These are phyloP conservation scores for Pichia inconspicua DNA, from an alignment of 1,139 yeast genomes.

Conservation along the genomic window DNA sequence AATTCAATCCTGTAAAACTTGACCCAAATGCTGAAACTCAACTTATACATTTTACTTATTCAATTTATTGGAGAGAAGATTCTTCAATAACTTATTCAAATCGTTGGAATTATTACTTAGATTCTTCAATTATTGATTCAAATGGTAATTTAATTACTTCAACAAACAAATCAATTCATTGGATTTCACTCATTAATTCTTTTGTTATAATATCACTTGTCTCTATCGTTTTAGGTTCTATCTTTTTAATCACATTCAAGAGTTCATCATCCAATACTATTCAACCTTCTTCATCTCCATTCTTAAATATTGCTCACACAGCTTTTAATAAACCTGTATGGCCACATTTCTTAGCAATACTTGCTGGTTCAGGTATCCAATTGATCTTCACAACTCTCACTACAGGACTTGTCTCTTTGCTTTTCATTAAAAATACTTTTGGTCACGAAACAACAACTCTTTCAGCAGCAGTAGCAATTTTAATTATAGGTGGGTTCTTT, in stretches of 20 bases:
- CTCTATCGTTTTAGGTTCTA: constrained; percentile 56
- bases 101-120: constrained; percentile 63
- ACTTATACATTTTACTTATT: constrained; percentile 68
- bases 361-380: constrained; percentile 73
- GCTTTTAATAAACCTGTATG: constrained; percentile 46
- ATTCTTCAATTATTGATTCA: constrained; percentile 15
- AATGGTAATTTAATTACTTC: constrained; percentile 22
- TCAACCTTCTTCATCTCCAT: background rate
- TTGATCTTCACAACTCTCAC: constrained; percentile 57
- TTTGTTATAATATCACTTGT: constrained; percentile 51
- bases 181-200: constrained; percentile 65
- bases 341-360: constrained; percentile 42
- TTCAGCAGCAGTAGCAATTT: constrained; percentile 51
- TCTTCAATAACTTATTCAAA: constrained; percentile 54
- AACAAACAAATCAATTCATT: constrained; percentile 54
- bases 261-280: background rate
- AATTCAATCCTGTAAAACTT: constrained; percentile 48
- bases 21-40: constrained; percentile 31
- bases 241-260: constrained; percentile 41
- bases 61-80: constrained; percentile 89
- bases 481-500: constrained; percentile 62
- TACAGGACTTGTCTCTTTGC: constrained; percentile 50
- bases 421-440: constrained; percentile 35
- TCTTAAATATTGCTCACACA: constrained; percentile 37
- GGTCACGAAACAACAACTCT: constrained; percentile 59